A percentile compares a stretch with the other conserved stretches of the same genome.
Conservation (phyloP, 1,284 basidiomycete species). For the Boletus hoseneyae region DNA sequence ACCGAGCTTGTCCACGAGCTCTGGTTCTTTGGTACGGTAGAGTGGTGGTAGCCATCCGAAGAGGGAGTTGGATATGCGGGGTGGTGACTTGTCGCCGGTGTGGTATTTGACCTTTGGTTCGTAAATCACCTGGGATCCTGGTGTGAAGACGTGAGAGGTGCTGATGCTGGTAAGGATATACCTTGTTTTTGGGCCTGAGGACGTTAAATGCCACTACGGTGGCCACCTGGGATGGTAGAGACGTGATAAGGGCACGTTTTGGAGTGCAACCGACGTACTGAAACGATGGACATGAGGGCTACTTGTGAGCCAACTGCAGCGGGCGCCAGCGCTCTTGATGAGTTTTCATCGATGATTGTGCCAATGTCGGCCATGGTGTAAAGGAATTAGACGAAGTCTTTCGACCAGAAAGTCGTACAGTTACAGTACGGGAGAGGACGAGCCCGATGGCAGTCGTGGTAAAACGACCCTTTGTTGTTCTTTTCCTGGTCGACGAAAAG, state of each 20-base stretch:
- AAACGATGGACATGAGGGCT: slow-evolving; percentile 65
- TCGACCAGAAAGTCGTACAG: slow-evolving; percentile 11
- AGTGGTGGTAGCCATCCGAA: slow-evolving; percentile 91
- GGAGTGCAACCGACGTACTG: slow-evolving; percentile 43
- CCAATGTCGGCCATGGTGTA: slow-evolving; percentile 40
- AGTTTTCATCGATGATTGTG: slow-evolving; percentile 43
- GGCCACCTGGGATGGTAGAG: slow-evolving; percentile 40
- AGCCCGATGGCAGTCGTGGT: slow-evolving; percentile 2
- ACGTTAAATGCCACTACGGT: slow-evolving; percentile 73
- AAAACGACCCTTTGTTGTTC: slow-evolving; percentile 3
- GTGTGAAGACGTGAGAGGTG: not conserved
- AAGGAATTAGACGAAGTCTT: slow-evolving; percentile 14
- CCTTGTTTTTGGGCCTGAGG: slow-evolving; percentile 77
- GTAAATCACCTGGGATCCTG: slow-evolving; percentile 61
- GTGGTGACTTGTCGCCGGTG: slow-evolving; percentile 75
- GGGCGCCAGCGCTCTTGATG: slow-evolving; percentile 64
- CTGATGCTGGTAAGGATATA: slow-evolving; percentile 31
- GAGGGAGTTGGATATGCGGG: slow-evolving; percentile 76
- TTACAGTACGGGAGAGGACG: slow-evolving; percentile 1
- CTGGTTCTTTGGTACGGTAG: slow-evolving; percentile 78
- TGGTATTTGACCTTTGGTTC: slow-evolving; percentile 89
- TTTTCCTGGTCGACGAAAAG: not conserved
- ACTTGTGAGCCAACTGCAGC: slow-evolving; percentile 83
- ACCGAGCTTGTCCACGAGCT: slow-evolving; percentile 87
- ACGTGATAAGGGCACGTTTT: not conserved